Base-by-base conservation (phyloP, 2,329 filamentous ascomycete genomes). In the Colletotrichum costaricense region DNA sequence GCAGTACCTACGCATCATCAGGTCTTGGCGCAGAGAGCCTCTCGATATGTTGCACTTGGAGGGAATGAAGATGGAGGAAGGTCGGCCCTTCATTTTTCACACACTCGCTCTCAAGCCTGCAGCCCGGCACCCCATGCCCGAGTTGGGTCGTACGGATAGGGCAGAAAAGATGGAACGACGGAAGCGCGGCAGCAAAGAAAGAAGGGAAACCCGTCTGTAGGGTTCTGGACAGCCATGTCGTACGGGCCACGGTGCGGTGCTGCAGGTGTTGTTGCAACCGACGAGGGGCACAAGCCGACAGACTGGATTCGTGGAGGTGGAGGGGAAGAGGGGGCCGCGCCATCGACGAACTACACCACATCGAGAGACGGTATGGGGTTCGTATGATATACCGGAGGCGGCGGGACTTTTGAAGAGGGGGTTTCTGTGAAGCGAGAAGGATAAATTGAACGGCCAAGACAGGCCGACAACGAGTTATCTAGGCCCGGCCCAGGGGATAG, bases 301-400 rank as follows among this genome's bases (percentile, higher is more conserved):
- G 56, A 70, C 66, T 65, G 70, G 60, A 62, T 73, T 73, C 66
- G 67, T 73, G 70, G 70, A 66, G 70, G 65, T 65, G 60, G 62
- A 65, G 69, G 65, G 69, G 52, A n/a, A 28, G 57, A 55, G 26
- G 56, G 63, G 63, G 12, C 28, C 54, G 14, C 54, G 38, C 60
- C 42, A 38, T 58, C 24, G 30, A 65, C 38, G 16, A 33, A 24
- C 62, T 67, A 59, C 63, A 38, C 62, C 42, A 38, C 22, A 59
- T 38, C 33, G 33, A 70, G 54, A 33, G 33, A 38, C 24, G n/a
- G 28, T 33, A 54, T 14, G 49, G 22, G 62, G 24, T 35, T 35
- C 19, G 26, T 66, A 33, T n/a, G 30, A 35, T 33, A 59, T 52
- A 28, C 8, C 35, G 59, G 28, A 52, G 28, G 5, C 19, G 58